Percentiles rank a stretch among this genome's conserved stretches.
phyloP scores from a whole-genome alignment of 2,329 filamentous ascomycete genomes.

The Trichoderma guizhouense region DNA sequence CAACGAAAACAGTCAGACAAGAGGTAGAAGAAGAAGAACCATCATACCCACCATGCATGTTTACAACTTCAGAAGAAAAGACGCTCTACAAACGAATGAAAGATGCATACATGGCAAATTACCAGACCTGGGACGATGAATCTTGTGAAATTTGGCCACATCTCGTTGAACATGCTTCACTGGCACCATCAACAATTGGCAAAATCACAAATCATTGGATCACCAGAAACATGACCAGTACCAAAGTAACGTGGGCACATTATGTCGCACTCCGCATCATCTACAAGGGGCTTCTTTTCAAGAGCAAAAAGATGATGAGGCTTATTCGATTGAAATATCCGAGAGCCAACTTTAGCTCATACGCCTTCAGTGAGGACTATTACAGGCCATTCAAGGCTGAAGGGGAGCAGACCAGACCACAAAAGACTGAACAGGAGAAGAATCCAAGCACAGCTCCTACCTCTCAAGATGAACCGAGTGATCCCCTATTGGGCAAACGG shows the following conservation, averaged over 20 bases:
- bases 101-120: not conserved
- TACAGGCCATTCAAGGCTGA: not conserved
- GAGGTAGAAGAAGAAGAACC: not conserved
- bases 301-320: slow-evolving; percentile 1
- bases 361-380: not conserved
- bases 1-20: not conserved
- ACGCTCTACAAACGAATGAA: not conserved
- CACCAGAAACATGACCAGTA: not conserved
- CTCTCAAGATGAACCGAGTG: no score
- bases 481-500: not conserved
- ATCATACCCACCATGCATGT: slow-evolving; percentile 6
- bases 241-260: slow-evolving; percentile 18
- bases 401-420: not conserved
- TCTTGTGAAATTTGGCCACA: slow-evolving; percentile 6
- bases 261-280: slow-evolving; percentile 8
- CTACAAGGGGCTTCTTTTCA: slow-evolving; percentile 11
- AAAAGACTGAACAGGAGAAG: not conserved
- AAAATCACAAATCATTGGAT: slow-evolving; percentile 18
- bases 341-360: not conserved
- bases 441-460: not conserved
- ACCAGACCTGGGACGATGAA: slow-evolving; percentile 10
- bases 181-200: not conserved
- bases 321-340: slow-evolving; percentile 4
- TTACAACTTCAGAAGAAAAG: not conserved
- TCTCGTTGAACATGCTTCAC: slow-evolving; percentile 14